Conservation (phyloP, 2,329 filamentous ascomycete genomes). For the Ophiostoma novo-ulmi region DNA sequence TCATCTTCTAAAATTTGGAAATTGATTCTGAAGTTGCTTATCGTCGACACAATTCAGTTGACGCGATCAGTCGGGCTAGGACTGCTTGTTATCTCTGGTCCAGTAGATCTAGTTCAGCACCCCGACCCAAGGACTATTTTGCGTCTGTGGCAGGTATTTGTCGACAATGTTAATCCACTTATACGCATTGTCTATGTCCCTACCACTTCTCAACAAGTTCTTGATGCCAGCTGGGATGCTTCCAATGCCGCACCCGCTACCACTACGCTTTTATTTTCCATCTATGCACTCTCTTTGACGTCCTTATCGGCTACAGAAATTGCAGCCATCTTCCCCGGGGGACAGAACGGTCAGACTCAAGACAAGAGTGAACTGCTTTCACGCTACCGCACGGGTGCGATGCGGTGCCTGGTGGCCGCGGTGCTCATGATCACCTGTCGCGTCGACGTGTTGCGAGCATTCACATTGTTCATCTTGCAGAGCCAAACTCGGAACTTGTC, state of each 20-base stretch:
- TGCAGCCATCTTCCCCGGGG: neutral
- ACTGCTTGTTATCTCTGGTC: neutral
- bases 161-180: constrained; percentile 34
- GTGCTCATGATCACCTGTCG: constrained; percentile 32
- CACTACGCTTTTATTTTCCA: neutral
- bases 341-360: neutral
- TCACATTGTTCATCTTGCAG: constrained; percentile 33
- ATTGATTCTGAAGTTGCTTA: neutral
- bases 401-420: constrained; percentile 30
- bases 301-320: neutral
- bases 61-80: neutral
- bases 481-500: constrained; percentile 32
- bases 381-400: constrained; percentile 27
- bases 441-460: constrained; percentile 33
- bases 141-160: constrained; percentile 34
- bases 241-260: neutral
- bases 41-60: neutral
- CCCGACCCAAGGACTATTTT: constrained; percentile 34
- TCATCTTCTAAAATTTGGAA: neutral
- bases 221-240: neutral
- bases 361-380: neutral
- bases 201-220: constrained; percentile 30
- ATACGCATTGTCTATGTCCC: constrained; percentile 35
- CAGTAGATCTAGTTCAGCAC: constrained; percentile 25
- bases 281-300: neutral